Evolutionary conservation across 768 basidiomycete species (phyloP).

Genomic region (Coprinellus micaceus): DNA sequence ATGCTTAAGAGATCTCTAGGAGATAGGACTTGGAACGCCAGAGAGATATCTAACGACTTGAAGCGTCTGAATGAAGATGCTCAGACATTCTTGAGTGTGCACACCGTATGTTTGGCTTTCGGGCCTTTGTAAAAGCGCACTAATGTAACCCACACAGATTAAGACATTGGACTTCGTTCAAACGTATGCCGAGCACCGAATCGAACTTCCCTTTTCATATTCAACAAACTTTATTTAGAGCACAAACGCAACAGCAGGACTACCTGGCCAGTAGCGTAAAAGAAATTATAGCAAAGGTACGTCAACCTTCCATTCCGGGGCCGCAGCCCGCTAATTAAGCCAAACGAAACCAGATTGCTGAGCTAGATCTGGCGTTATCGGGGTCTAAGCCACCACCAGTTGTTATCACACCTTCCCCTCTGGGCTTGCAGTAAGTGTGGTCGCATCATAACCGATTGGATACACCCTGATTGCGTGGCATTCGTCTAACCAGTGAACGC

Average conservation of each 20-base stretch:
- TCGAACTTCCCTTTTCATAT: neutral
- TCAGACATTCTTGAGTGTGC: constrained; percentile 1
- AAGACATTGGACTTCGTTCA: constrained; percentile 1
- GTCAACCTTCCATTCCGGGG: neutral
- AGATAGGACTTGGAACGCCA: constrained; percentile 2
- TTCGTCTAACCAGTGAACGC: too few species aligned
- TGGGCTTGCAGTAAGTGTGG: too few species aligned
- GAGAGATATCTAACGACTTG: constrained; percentile 2
- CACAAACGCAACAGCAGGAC: neutral
- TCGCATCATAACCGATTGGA: too few species aligned
- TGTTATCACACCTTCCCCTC: too few species aligned
- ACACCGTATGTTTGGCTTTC: neutral
- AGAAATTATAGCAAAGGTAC: constrained; percentile 6
- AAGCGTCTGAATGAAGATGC: constrained; percentile 3
- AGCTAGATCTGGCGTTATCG: neutral
- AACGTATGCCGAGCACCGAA: too few species aligned
- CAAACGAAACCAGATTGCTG: neutral
- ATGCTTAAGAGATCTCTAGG: constrained; percentile 4
- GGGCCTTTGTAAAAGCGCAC: too few species aligned
- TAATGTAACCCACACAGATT: neutral
- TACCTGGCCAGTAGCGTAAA: neutral
- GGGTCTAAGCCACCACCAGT: neutral
- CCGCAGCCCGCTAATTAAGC: too few species aligned
- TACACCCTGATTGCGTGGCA: too few species aligned
- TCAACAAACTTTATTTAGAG: neutral